A percentile compares a stretch with the other conserved stretches of the same genome.
Conservation (phyloP, 768 basidiomycete species). For the Dentipellis sp. region DNA sequence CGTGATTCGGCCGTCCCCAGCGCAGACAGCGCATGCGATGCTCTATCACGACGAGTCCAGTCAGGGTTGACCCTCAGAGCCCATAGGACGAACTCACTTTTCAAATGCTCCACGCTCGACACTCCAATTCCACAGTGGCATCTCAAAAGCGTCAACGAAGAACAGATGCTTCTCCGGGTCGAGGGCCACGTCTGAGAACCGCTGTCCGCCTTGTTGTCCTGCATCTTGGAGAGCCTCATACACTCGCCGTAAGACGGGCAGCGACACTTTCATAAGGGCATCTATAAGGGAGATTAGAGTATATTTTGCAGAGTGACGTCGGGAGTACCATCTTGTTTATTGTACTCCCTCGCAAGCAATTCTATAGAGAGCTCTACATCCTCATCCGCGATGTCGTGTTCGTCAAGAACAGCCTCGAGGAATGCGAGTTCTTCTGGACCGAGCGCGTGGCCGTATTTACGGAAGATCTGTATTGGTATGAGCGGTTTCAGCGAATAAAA, state of each 20-base stretch:
- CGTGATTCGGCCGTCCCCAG: slow-evolving; percentile 81
- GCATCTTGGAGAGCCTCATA: slow-evolving; percentile 69
- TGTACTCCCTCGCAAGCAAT: slow-evolving; percentile 77
- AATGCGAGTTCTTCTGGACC: slow-evolving; percentile 70
- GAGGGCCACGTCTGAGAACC: slow-evolving; percentile 45
- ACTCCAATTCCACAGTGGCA: slow-evolving; percentile 94
- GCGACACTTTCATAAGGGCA: slow-evolving; percentile 75
- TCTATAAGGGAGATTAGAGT: slow-evolving; percentile 31
- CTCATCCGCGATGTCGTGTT: slow-evolving; percentile 60
- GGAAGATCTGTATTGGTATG: slow-evolving; percentile 68
- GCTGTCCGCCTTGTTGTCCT: slow-evolving; percentile 37
- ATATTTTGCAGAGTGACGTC: background rate
- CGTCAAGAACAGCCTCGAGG: slow-evolving; percentile 60
- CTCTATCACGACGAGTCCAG: slow-evolving; percentile 28
- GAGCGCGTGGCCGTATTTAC: slow-evolving; percentile 82
- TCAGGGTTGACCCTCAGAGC: slow-evolving; percentile 1
- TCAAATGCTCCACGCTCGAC: slow-evolving; percentile 81
- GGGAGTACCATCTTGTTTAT: slow-evolving; percentile 73
- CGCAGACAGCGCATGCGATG: slow-evolving; percentile 47
- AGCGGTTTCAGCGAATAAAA: too few relatives aligned
- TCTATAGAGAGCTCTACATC: slow-evolving; percentile 72
- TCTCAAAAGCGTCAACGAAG: slow-evolving; percentile 86
- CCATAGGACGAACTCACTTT: slow-evolving; percentile 37
- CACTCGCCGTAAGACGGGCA: slow-evolving; percentile 57
- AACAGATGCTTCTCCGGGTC: slow-evolving; percentile 78